Evolutionary conservation across 75 land plant genomes (phyloP), one percentile per base, ranked within the genome.

Genomic region (Isoetes taiwanensis): DNA sequence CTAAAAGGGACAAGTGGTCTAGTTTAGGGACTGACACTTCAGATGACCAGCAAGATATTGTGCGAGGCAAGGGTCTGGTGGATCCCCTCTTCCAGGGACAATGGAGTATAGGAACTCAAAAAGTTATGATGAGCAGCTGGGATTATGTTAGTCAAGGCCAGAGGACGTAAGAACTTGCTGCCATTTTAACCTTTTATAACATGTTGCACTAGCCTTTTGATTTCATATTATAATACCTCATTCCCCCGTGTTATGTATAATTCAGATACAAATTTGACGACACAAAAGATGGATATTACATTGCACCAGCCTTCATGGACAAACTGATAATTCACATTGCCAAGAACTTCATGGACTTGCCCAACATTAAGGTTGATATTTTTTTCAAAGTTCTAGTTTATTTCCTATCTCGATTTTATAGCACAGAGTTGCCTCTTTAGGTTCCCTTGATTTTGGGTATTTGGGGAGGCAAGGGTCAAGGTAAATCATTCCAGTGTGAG

Each of bases 391-490:
- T 37, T 37, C 14, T 37, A 14, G 14, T 9, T 9, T 37, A 9
- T 37, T 37, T 37, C 38, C 38, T 37, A 37, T 9, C 9, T 37
- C 14, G 14, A 9, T 37, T n/a, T n/a, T n/a, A n/a, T n/a, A n/a
- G n/a, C n/a, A n/a, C n/a, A n/a, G n/a, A n/a, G n/a, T n/a, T n/a
- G n/a, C n/a, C n/a, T 46, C 41, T 31, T 4, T n/a, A 83, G 86
- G 74, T 78, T 48, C 93, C 93, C 34, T 79, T 86, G 48, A 86
- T 86, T 53, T 64, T 86, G 53, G 93, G 93, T 71, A 71, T 83
- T 33, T 86, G 93, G 93, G 87, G 93, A 83, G 93, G 93, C 63
- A 86, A 86, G 59, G 93, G 93, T 46, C 93, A 86, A 41, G 93
- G 93, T 30, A 86, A 89, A 59, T 89, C 96, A 2, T 89, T 89